These are phyloP conservation scores for Ascocoryne sarcoides DNA, from an alignment of 2,329 filamentous ascomycete species.

Conservation along the genomic window DNA sequence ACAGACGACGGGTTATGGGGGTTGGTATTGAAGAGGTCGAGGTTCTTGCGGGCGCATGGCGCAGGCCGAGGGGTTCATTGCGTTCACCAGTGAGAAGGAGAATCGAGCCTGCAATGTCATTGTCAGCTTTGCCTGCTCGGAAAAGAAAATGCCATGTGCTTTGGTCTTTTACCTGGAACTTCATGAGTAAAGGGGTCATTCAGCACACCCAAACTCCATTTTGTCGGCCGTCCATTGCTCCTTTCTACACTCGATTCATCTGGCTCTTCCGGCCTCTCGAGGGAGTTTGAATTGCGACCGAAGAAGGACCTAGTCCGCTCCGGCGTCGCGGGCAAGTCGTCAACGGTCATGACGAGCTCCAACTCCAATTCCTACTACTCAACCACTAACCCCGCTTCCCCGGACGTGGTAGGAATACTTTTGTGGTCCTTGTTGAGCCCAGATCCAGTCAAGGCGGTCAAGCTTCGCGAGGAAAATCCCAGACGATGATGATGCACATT, in stretches of 20 bases:
- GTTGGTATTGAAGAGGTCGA: slow-evolving; percentile 43
- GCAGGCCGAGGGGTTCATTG: slow-evolving; percentile 51
- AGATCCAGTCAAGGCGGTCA: no score
- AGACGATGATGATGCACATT: no score
- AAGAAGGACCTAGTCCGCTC: slow-evolving; percentile 18
- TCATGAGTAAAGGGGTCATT: slow-evolving; percentile 75
- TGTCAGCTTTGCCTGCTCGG: background rate
- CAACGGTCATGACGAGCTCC: background rate
- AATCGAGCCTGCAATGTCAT: slow-evolving; percentile 42
- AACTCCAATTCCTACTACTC: no score
- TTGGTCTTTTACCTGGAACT: slow-evolving; percentile 73
- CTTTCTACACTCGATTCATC: slow-evolving; percentile 8
- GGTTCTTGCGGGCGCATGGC: slow-evolving; percentile 46
- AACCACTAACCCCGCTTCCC: no score
- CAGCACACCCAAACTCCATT: slow-evolving; percentile 59
- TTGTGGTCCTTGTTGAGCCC: no score
- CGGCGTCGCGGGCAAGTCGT: slow-evolving; percentile 1
- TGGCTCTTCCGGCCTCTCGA: slow-evolving; percentile 3
- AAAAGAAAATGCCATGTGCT: background rate
- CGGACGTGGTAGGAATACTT: no score
- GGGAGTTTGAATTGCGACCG: slow-evolving; percentile 14
- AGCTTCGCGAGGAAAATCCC: no score
- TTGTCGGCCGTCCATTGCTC: slow-evolving; percentile 27
- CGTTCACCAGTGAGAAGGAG: slow-evolving; percentile 45
- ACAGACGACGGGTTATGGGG: background rate